Evolutionary conservation across 176 grass and related monocot species (phyloP), one percentile per base, ranked within the genome.

Genomic region (Saccharum spontaneum): DNA sequence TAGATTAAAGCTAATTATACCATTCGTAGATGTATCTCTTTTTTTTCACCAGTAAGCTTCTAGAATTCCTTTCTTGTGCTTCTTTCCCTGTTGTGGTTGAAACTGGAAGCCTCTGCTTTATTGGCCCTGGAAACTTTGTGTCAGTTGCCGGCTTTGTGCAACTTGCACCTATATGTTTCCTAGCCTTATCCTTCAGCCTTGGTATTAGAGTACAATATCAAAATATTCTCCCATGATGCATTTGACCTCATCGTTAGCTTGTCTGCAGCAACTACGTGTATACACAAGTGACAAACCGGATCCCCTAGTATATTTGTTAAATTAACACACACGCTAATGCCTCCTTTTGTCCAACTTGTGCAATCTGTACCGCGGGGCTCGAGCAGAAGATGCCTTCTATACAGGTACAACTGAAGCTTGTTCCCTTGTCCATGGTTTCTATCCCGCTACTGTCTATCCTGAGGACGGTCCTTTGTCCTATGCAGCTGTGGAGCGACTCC

Each of bases 341-440:
- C 68, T 87, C 79, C 28, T 84, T 81, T 84, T 85, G 76, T 87
- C 76, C 43, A 87, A 81, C 79, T 38, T 65, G 79, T 80, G 52
- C 20, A 41, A 80, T 84, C 76, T 85, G 10, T 49, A 82, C 70
- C 30, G 37, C 15, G 80, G 78, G 49, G 73, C 84, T 82, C 24
- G 28, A 91, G 67, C 91, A 99, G 97, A 99, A 94, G 86, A 99
- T 99, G 93, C 97, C 97, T 46, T 87, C 90, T 70, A 88, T 99
- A 92, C 97, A 96, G 94, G 97, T 96, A 94, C 79, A 83, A 49
- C 49, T 73, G 45, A 54, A 23, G 69, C 79, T 83, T 81, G 75
- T 84, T 87, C 67, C 41, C 83, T 83, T 84, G 77, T 84, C 52
- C 60, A 73, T 79, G 71, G 34, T 78, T 40, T 77, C 69, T 39